These are phyloP conservation scores for Clarireedia monteithiana DNA, from an alignment of 2,329 filamentous ascomycete species.

Conservation along the genomic window DNA sequence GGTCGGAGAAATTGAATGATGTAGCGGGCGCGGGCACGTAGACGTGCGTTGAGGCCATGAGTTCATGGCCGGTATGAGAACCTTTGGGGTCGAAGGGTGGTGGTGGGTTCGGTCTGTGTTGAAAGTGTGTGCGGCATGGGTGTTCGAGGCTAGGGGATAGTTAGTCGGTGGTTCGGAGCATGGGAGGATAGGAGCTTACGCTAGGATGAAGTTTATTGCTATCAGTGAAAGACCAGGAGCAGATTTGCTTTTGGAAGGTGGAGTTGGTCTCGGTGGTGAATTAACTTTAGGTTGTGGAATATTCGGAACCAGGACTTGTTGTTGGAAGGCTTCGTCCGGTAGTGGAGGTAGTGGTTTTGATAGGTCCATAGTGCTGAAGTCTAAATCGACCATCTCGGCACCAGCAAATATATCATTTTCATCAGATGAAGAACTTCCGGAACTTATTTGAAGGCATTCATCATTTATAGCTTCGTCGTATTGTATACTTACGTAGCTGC, in stretches of 20 bases:
- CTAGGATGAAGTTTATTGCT: conserved; percentile 27
- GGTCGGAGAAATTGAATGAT: conserved; percentile 3
- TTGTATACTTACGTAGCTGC: background rate
- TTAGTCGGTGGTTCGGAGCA: background rate
- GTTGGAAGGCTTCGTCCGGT: background rate
- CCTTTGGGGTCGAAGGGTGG: conserved; percentile 10
- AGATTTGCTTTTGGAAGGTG: background rate
- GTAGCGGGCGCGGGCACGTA: conserved; percentile 16
- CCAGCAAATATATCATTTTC: background rate
- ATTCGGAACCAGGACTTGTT: background rate
- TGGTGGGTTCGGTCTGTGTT: background rate
- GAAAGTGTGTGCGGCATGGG: conserved; percentile 5
- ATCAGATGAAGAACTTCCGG: background rate
- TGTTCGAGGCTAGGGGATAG: conserved; percentile 3
- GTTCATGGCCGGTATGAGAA: conserved; percentile 18
- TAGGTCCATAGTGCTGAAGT: background rate
- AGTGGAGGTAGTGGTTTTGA: conserved; percentile 4
- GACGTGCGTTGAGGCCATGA: conserved; percentile 23
- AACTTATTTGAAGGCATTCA: background rate
- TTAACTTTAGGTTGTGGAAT: too few relatives aligned
- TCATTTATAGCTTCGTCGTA: background rate
- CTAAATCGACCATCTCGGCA: background rate
- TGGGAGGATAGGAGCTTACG: conserved; percentile 14
- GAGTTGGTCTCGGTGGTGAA: too few relatives aligned
- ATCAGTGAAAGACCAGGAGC: conserved; percentile 13